phyloP scores from a whole-genome alignment of 106 monocot species.

The Dendrobium chrysotoxum region DNA sequence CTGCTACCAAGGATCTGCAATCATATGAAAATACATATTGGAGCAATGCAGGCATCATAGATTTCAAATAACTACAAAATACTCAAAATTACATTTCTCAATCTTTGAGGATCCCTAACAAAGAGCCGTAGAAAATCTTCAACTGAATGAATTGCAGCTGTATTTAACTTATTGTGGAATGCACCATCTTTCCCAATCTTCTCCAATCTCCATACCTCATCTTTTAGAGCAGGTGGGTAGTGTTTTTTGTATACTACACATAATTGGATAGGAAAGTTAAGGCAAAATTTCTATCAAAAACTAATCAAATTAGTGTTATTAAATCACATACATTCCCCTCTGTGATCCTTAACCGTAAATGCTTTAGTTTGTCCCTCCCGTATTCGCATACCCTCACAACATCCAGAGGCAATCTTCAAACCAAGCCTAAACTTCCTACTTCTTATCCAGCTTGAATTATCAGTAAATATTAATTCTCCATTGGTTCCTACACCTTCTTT shows the following conservation, averaged over 20 bases:
- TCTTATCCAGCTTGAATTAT: no score
- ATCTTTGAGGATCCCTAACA: conserved; percentile 56
- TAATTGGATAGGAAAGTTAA: conserved; percentile 6
- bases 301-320: not conserved
- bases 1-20: conserved; percentile 79
- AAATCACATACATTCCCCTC: conserved; percentile 61
- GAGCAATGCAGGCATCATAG: not conserved
- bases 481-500: no score
- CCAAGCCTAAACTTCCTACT: no score
- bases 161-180: no score
- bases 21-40: conserved; percentile 5
- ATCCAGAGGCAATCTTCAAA: no score
- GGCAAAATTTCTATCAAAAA: not conserved
- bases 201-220: no score
- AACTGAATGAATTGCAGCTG: conserved; percentile 51
- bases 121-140: conserved; percentile 87
- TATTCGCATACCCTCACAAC: no score
- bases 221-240: no score
- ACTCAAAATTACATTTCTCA: conserved; percentile 57
- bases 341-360: conserved; percentile 69
- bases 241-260: no score
- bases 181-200: no score
- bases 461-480: no score
- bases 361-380: conserved; percentile 81
- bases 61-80: not conserved